Percentiles rank a stretch among this genome's conserved stretches.
Evolutionary conservation across 495 filamentous ascomycete species (phyloP).

Genomic region (Trichoderma parareesei): DNA sequence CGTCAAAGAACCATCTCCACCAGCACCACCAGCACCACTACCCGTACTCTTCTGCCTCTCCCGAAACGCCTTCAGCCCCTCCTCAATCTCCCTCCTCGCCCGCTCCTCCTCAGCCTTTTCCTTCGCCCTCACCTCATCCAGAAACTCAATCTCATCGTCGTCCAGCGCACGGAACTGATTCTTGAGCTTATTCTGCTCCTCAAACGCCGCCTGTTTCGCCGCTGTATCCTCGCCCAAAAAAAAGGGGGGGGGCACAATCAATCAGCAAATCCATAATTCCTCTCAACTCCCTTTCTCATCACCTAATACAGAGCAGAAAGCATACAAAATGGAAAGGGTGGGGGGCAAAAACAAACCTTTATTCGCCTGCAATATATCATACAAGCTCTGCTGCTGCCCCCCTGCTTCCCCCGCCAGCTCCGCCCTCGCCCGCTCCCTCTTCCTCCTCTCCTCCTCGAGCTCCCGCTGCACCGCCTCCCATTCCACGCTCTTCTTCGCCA

Average conservation of each 20-base stretch:
- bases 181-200: constrained; percentile 75
- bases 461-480: constrained; percentile 74
- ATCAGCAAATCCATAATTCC: not conserved
- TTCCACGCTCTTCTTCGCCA: constrained; percentile 44
- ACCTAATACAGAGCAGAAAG: not conserved
- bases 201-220: constrained; percentile 93
- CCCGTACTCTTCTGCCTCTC: constrained; percentile 53
- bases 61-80: constrained; percentile 64
- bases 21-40: constrained; percentile 19
- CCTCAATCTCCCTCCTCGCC: constrained; percentile 64
- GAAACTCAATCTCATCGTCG: constrained; percentile 87
- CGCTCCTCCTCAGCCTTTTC: constrained; percentile 63
- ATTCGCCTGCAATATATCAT: constrained; percentile 82
- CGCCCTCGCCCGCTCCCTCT: constrained; percentile 45
- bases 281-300: not conserved
- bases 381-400: constrained; percentile 60
- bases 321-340: not conserved
- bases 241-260: not conserved
- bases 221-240: constrained; percentile 35
- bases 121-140: constrained; percentile 67
- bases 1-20: constrained; percentile 27
- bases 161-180: constrained; percentile 94
- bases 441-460: constrained; percentile 52
- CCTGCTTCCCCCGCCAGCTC: constrained; percentile 37
- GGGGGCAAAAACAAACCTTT: constrained; percentile 54